These are phyloP conservation scores for Colletotrichum zoysiae DNA, from an alignment of 2,329 filamentous ascomycete genomes.

Conservation along the genomic window DNA sequence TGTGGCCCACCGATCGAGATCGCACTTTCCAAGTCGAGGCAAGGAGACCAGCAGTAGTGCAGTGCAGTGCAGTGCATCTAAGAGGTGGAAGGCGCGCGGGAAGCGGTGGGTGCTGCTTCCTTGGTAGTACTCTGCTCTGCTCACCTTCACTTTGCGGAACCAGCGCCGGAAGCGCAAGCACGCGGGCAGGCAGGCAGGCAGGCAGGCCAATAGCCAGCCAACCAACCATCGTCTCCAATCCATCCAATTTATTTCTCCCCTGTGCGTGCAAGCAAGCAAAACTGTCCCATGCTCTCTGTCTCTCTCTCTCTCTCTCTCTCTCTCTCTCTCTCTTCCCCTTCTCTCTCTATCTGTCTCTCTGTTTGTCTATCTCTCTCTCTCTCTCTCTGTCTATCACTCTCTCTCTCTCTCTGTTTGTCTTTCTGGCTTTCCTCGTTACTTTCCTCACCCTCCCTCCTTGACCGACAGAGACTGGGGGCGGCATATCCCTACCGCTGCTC, in stretches of 20 bases:
- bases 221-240: not conserved
- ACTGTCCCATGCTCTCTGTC: slow-evolving; percentile 2
- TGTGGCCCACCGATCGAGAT: slow-evolving; percentile 22
- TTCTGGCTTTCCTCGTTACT: too few relatives aligned
- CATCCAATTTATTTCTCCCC: not conserved
- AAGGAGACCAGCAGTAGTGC: not conserved
- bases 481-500: not conserved
- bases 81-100: not conserved
- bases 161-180: not conserved
- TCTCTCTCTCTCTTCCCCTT: not conserved
- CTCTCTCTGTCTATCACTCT: too few relatives aligned
- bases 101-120: not conserved
- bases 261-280: not conserved
- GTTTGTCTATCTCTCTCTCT: not conserved
- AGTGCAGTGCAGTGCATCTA: too few relatives aligned
- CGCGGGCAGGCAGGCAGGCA: too few relatives aligned
- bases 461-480: not conserved
- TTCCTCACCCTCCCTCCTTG: not conserved
- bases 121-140: not conserved
- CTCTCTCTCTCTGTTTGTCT: too few relatives aligned
- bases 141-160: not conserved
- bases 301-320: not conserved
- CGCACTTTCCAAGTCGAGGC: not conserved
- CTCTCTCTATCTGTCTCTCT: too few relatives aligned
- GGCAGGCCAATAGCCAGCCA: not conserved